These are phyloP conservation scores for Cladobotryum mycophilum DNA, from an alignment of 2,329 filamentous ascomycete genomes.

Conservation along the genomic window DNA sequence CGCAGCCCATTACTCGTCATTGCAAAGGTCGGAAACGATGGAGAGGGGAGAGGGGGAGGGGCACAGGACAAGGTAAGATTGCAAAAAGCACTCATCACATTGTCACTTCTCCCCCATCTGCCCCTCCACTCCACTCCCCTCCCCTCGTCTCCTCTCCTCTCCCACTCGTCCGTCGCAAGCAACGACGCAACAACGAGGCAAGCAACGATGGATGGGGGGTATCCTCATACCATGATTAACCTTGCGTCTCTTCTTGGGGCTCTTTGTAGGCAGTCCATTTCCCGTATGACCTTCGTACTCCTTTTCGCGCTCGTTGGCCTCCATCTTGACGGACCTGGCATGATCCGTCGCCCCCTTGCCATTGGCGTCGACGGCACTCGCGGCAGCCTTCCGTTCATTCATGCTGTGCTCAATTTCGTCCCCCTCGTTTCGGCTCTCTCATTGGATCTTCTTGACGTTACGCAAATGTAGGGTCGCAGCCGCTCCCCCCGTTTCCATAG, in stretches of 20 bases:
- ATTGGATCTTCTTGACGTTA: slow-evolving; percentile 12
- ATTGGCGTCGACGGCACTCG: slow-evolving; percentile 24
- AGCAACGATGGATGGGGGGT: slow-evolving; percentile 13
- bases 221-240: slow-evolving; percentile 72
- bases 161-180: background rate
- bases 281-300: slow-evolving; percentile 18
- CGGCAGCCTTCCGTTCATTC: slow-evolving; percentile 28
- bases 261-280: slow-evolving; percentile 35
- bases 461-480: slow-evolving; percentile 3
- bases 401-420: slow-evolving; percentile 18
- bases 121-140: too few relatives aligned
- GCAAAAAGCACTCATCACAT: too few relatives aligned
- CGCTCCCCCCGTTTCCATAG: too few relatives aligned
- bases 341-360: slow-evolving; percentile 19
- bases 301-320: slow-evolving; percentile 26
- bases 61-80: background rate
- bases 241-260: slow-evolving; percentile 79
- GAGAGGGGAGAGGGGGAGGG: slow-evolving; percentile 9
- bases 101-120: too few relatives aligned
- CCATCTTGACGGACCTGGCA: slow-evolving; percentile 22
- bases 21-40: slow-evolving; percentile 10
- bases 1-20: too few relatives aligned
- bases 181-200: background rate
- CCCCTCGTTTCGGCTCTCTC: background rate
- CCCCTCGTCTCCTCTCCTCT: background rate